Base-by-base conservation (phyloP, 2,329 filamentous ascomycete genomes). In the Harringtonia aguacate region DNA sequence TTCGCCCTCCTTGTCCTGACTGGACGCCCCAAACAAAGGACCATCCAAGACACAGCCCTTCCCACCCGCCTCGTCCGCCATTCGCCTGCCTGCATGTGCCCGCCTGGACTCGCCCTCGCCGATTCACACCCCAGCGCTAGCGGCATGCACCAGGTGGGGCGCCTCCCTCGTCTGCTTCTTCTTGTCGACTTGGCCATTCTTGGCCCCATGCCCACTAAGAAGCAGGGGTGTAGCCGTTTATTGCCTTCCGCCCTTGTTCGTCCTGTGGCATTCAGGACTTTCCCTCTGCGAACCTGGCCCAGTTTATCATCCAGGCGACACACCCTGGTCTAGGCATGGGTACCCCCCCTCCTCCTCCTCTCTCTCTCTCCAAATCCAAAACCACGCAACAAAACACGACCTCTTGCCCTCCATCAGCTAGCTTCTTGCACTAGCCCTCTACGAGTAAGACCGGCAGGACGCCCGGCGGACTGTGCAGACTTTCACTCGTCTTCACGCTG, bases 401-500 rank as follows among this genome's bases (percentile, higher is more conserved):
- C 41, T 37, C 21, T 30, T 35, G n/a, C 29, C 28, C 28, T 44
- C 39, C 46, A 28, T 43, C 36, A 43, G 36, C 40, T 22, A 46
- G 40, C 35, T 20, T 40, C 14, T 28, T 30, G 33, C 41, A 24
- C 41, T 43, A 46, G 44, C 10, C 24, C 24, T 6, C 24, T 10
- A 27, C 24, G 10, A 27, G 24, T 33, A 36, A 31, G 44, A 42
- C 33, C 41, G 45, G 41, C 41, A 47, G 46, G 40, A 44, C 43
- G 46, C 46, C 46, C 40, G n/a, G n/a, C n/a, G 38, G 40, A 22
- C 37, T 29, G 46, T 48, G 46, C 41, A 46, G 35, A 41, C 44
- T 8, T 48, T 48, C 46, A 48, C 46, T 33, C 31, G 29, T 31
- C 24, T 6, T 27, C 24, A 27, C 24, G 24, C 24, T 27, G 24